phyloP scores from a whole-genome alignment of 2,329 filamentous ascomycete species.

The Pestalotiopsis sp. region DNA sequence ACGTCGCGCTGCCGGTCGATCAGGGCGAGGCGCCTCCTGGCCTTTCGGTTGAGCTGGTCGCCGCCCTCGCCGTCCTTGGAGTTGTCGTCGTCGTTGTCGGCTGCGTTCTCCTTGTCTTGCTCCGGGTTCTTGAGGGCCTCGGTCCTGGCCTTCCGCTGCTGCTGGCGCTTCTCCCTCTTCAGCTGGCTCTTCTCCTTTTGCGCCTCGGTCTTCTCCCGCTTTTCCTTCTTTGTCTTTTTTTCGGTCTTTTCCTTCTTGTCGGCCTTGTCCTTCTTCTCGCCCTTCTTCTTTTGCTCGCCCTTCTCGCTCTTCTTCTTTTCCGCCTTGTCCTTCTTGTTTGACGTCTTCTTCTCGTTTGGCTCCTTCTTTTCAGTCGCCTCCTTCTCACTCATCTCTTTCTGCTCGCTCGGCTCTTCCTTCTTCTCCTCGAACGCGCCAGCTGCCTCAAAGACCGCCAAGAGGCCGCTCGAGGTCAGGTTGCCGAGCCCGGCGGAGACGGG shows the following conservation, averaged over 20 bases:
- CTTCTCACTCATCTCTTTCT: background rate
- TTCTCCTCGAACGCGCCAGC: background rate
- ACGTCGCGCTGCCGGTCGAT: slow-evolving; percentile 28
- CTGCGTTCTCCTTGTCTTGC: background rate
- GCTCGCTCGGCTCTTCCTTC: background rate
- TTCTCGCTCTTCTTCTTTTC: background rate
- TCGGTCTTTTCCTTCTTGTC: background rate
- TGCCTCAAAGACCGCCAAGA: too few relatives aligned
- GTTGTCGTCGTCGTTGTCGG: background rate
- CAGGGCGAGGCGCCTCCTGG: slow-evolving; percentile 29
- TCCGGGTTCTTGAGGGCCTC: background rate
- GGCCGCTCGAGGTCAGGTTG: too few relatives aligned
- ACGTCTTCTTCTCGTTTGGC: slow-evolving; percentile 17
- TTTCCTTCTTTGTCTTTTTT: slow-evolving; percentile 69
- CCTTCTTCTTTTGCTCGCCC: background rate
- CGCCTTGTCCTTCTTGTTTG: too few relatives aligned
- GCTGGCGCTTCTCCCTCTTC: background rate
- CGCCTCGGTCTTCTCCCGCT: slow-evolving; percentile 72
- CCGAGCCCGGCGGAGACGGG: too few relatives aligned
- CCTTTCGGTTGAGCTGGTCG: slow-evolving; percentile 24
- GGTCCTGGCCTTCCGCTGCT: background rate
- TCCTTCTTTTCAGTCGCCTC: slow-evolving; percentile 16
- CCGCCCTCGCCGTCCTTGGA: slow-evolving; percentile 16
- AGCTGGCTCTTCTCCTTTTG: slow-evolving; percentile 52
- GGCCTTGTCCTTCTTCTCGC: background rate